phyloP scores from a whole-genome alignment of 2,329 filamentous ascomycete genomes.

The Parasarocladium wereldwijsianum region DNA sequence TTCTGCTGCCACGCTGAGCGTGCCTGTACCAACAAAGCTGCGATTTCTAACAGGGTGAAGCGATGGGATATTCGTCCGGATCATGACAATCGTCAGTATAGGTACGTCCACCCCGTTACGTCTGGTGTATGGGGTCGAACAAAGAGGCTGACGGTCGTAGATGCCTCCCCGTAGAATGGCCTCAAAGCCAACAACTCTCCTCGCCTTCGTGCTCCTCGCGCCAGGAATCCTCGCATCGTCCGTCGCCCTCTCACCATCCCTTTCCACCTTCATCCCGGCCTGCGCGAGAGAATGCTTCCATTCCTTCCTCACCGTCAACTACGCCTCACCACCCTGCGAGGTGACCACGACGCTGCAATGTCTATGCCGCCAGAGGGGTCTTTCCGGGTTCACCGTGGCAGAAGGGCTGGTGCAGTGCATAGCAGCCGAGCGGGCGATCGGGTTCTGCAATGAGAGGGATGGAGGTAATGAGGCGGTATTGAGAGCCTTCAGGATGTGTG shows the following conservation, averaged over 20 bases:
- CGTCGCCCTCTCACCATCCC: conserved; percentile 15
- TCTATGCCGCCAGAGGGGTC: conserved; percentile 45
- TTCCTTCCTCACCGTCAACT: conserved; percentile 48
- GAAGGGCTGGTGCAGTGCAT: conserved; percentile 58
- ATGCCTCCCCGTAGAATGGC: conserved; percentile 30
- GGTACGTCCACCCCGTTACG: too few relatives aligned
- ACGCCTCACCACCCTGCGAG: conserved; percentile 32
- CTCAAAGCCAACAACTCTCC: conserved; percentile 13
- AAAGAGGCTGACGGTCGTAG: too few relatives aligned
- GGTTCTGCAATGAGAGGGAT: conserved; percentile 35
- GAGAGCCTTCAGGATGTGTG: conserved; percentile 43
- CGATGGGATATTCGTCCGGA: too few relatives aligned
- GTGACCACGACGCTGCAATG: conserved; percentile 38
- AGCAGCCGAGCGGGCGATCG: conserved; percentile 32
- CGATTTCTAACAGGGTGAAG: too few relatives aligned
- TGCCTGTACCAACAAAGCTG: too few relatives aligned
- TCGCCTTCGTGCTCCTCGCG: conserved; percentile 1
- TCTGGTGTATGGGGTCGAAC: too few relatives aligned
- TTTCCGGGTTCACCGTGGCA: conserved; percentile 52
- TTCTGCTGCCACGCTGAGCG: too few relatives aligned
- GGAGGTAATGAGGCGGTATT: conserved; percentile 15
- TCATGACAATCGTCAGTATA: too few relatives aligned
- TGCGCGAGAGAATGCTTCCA: conserved; percentile 49
- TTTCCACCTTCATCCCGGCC: conserved; percentile 30
- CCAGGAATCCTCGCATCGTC: conserved; percentile 2